Conservation (phyloP, 75 land plant species). For the Pinus taeda region DNA sequence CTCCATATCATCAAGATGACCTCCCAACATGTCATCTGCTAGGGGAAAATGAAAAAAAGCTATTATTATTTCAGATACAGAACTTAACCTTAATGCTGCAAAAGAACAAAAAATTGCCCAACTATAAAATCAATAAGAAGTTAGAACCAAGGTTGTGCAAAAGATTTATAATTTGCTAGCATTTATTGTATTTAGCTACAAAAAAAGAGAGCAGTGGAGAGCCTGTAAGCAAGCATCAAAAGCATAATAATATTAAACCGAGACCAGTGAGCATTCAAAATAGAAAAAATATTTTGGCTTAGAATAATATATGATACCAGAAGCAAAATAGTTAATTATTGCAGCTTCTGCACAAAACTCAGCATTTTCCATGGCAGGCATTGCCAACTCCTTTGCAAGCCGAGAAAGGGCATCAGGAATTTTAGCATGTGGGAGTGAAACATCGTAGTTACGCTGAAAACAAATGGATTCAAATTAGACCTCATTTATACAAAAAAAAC, state of each 20-base stretch:
- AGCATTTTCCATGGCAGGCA: constrained; percentile 73
- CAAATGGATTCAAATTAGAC: not conserved
- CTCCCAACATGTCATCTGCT: constrained; percentile 94
- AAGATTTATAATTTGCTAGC: constrained; percentile 2
- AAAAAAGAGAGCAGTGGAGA: too few relatives aligned
- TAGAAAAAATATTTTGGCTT: not conserved
- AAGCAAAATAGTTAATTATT: constrained; percentile 88
- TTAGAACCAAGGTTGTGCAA: not conserved
- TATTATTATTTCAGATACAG: not conserved
- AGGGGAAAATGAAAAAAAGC: not conserved
- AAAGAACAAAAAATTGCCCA: not conserved
- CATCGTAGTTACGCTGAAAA: constrained; percentile 85
- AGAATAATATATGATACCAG: constrained; percentile 42
- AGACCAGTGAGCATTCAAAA: not conserved
- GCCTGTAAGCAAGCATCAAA: too few relatives aligned
- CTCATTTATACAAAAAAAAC: not conserved
- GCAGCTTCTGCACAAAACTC: constrained; percentile 96
- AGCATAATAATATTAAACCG: not conserved
- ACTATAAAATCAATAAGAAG: not conserved
- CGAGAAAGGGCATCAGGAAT: constrained; percentile 57
- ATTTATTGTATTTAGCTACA: not conserved
- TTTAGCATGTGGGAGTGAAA: constrained; percentile 65
- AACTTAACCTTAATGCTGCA: not conserved
- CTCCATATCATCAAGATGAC: constrained; percentile 99
- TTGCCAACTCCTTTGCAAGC: constrained; percentile 79